These are phyloP conservation scores for Rhynchosporium agropyri DNA, from an alignment of 2,329 filamentous ascomycete genomes.

Conservation along the genomic window DNA sequence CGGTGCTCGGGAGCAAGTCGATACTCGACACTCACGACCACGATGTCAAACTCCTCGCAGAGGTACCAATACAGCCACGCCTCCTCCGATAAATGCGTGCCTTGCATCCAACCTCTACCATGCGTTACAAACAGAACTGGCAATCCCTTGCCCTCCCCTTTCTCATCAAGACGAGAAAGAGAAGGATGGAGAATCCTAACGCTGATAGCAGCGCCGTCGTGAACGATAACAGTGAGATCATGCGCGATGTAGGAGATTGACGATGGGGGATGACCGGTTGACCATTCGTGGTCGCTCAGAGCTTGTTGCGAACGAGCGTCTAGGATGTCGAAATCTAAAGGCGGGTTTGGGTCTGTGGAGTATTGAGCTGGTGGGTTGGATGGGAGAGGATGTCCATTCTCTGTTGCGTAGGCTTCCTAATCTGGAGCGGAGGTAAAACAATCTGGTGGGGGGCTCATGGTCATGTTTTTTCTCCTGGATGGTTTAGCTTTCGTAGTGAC, in stretches of 20 bases:
- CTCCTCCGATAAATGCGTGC: conserved; percentile 1
- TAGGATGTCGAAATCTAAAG: not conserved
- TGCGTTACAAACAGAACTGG: conserved; percentile 4
- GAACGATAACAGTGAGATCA: not conserved
- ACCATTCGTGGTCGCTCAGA: not conserved
- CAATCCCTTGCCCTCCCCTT: not conserved
- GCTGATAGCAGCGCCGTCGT: conserved; percentile 1
- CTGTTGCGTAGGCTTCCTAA: conserved; percentile 3
- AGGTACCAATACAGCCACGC: conserved; percentile 8
- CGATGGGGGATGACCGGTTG: not conserved
- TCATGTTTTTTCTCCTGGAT: not conserved
- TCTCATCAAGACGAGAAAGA: not conserved
- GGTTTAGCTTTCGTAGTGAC: not conserved
- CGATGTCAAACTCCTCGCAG: not conserved
- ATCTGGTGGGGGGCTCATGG: not conserved
- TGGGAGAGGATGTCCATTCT: not conserved
- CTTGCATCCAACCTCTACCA: conserved; percentile 5
- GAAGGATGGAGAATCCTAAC: not conserved
- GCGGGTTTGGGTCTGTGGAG: not conserved
- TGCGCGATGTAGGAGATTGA: not conserved
- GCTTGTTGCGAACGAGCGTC: not conserved
- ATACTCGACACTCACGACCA: conserved; percentile 10
- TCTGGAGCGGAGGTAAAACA: not conserved
- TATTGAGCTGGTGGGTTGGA: not conserved
- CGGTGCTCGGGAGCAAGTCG: conserved; percentile 10